Percentiles rank a stretch among this genome's conserved stretches.
Conservation (phyloP, 2,329 filamentous ascomycete species). For the Fusarium penzigii region DNA sequence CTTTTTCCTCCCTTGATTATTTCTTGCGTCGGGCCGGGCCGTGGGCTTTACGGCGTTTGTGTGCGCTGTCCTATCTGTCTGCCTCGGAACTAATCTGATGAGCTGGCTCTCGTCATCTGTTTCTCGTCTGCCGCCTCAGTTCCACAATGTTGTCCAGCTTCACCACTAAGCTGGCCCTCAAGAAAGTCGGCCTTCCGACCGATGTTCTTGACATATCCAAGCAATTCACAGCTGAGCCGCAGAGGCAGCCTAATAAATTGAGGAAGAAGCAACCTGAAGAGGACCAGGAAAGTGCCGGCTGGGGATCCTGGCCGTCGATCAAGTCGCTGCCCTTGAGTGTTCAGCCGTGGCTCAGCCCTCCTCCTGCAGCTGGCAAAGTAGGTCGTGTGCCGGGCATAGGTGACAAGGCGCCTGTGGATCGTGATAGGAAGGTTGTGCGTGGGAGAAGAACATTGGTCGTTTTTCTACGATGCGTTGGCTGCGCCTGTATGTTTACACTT, state of each 20-base stretch:
- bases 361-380: conserved; percentile 51
- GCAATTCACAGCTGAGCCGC: conserved; percentile 13
- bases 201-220: conserved; percentile 46
- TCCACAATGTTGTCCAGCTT: conserved; percentile 55
- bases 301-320: conserved; percentile 51
- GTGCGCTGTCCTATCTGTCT: background rate
- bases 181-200: conserved; percentile 55
- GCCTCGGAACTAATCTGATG: background rate
- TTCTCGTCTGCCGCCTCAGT: background rate
- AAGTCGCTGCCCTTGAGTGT: conserved; percentile 53
- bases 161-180: conserved; percentile 59
- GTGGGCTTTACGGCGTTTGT: background rate
- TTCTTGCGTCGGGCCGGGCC: background rate
- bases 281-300: conserved; percentile 31
- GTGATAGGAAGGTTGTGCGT: conserved; percentile 44
- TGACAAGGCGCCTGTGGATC: conserved; percentile 49
- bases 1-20: background rate
- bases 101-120: background rate
- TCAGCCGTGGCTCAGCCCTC: conserved; percentile 54
- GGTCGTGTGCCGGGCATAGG: conserved; percentile 48
- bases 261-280: conserved; percentile 34
- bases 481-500: conserved; percentile 48
- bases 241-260: conserved; percentile 35
- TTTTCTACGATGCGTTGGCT: conserved; percentile 57
- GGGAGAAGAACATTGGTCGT: conserved; percentile 49